phyloP scores from a whole-genome alignment of 768 basidiomycete species.

The Lenzites betulinus region DNA sequence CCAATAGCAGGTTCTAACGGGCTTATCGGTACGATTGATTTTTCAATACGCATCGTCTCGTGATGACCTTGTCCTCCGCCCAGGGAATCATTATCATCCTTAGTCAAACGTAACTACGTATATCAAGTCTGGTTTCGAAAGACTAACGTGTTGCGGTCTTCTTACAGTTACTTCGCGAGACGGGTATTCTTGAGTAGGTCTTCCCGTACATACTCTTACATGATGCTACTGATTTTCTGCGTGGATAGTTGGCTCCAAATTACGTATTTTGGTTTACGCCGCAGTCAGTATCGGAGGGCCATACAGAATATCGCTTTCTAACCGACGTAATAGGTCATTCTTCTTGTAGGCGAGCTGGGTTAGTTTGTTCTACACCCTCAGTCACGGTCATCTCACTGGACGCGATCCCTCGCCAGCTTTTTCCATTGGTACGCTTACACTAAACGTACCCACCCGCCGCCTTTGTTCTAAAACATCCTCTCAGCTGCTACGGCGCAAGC shows the following conservation, averaged over 20 bases:
- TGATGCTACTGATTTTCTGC: too few relatives aligned
- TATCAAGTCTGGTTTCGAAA: not conserved
- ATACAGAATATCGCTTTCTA: not conserved
- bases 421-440: not conserved
- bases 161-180: slow-evolving; percentile 4
- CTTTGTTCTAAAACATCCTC: not conserved
- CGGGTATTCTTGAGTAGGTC: slow-evolving; percentile 1
- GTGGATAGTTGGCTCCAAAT: not conserved
- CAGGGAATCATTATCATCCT: slow-evolving; percentile 2
- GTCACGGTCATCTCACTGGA: too few relatives aligned
- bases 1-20: not conserved
- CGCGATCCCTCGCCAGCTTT: not conserved
- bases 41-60: not conserved
- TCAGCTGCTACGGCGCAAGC: slow-evolving; percentile 4
- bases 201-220: not conserved
- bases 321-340: not conserved
- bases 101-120: not conserved
- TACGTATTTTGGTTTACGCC: not conserved
- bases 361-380: not conserved
- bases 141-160: not conserved
- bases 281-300: not conserved
- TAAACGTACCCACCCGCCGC: too few relatives aligned
- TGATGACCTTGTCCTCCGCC: not conserved
- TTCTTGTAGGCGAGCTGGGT: slow-evolving; percentile 7
- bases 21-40: not conserved